Evolutionary conservation across 306 rosid genomes (phyloP), one percentile per base, ranked within the genome.

Genomic region (Neltuma alba): DNA sequence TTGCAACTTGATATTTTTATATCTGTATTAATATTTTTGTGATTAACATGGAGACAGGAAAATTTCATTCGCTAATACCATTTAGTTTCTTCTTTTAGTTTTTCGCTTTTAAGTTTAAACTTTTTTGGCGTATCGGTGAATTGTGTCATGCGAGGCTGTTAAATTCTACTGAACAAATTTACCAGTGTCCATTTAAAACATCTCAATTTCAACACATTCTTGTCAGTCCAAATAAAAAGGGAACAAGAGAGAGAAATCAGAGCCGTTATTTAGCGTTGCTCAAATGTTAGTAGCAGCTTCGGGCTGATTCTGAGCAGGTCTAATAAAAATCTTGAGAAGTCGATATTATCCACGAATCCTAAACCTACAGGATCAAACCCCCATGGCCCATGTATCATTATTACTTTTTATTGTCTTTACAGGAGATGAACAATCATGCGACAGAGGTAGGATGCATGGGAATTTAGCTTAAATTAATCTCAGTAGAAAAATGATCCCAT

Each of bases 381-480:
- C 2, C 55, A 15, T 2, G 55, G 8, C 55, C 58, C 63, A 55
- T 55, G 12, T 21, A 21, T 55, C 6, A 23, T 54, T 9, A 7
- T 54, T 54, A 6, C 7, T 54, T 47, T n/a, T 21, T 20, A n/a
- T 21, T 21, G 12, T 54, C 9, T 7, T 21, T 8, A 21, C 61
- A 20, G 7, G 21, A 16, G 20, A 15, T 7, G 54, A 47, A 54
- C 4, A 54, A 23, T 21, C 30, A 54, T 54, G 21, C 13, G 8
- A 36, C 34, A 10, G 34, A 27, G 65, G 34, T 11, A 27, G 14
- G 31, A 79, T 74, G 40, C n/a, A 14, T 9, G 36, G 37, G 16
- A 33, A 34, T 5, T 31, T 28, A 72, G 44, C 79, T 78, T 37
- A 57, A 60, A 80, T 36, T 65, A 60, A 77, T 34, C 64, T n/a